Evolutionary conservation across 768 basidiomycete genomes (phyloP).

Genomic region (Boletus pseudo-olivaceus): DNA sequence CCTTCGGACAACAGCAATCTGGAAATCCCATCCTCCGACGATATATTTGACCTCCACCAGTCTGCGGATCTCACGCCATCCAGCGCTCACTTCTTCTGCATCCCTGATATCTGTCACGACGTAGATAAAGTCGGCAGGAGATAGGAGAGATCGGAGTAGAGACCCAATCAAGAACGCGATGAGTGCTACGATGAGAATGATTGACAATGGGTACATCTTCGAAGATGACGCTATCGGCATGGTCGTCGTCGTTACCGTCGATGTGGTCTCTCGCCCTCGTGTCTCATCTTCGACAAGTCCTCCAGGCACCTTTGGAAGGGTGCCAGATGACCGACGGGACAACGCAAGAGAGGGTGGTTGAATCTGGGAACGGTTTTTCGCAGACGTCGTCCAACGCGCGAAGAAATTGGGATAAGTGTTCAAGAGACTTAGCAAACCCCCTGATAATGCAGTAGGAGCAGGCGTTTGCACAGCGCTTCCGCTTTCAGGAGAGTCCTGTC

Average conservation of each 20-base stretch:
- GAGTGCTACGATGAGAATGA: slow-evolving; percentile 72
- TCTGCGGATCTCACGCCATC: slow-evolving; percentile 85
- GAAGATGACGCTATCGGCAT: slow-evolving; percentile 1
- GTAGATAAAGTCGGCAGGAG: slow-evolving; percentile 89
- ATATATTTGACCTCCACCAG: slow-evolving; percentile 80
- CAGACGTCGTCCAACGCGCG: slow-evolving; percentile 44
- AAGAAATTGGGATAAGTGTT: slow-evolving; percentile 59
- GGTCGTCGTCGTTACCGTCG: neutral
- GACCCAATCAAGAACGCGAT: slow-evolving; percentile 93
- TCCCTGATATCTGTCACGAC: slow-evolving; percentile 59
- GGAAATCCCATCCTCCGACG: slow-evolving; percentile 83
- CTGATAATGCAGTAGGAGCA: slow-evolving; percentile 22
- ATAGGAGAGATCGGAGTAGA: slow-evolving; percentile 80
- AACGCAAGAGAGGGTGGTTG: slow-evolving; percentile 19
- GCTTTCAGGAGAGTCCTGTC: slow-evolving; percentile 28
- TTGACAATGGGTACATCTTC: slow-evolving; percentile 42
- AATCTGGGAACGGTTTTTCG: slow-evolving; percentile 21
- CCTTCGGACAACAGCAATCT: slow-evolving; percentile 78
- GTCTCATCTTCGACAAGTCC: slow-evolving; percentile 27
- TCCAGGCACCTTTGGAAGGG: slow-evolving; percentile 35
- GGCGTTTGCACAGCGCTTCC: slow-evolving; percentile 18
- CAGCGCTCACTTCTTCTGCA: slow-evolving; percentile 46
- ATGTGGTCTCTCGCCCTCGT: neutral
- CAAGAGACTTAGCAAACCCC: slow-evolving; percentile 57
- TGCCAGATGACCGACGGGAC: slow-evolving; percentile 24